Conservation (phyloP, 495 filamentous ascomycete genomes). For the Penicillium subrubescens region DNA sequence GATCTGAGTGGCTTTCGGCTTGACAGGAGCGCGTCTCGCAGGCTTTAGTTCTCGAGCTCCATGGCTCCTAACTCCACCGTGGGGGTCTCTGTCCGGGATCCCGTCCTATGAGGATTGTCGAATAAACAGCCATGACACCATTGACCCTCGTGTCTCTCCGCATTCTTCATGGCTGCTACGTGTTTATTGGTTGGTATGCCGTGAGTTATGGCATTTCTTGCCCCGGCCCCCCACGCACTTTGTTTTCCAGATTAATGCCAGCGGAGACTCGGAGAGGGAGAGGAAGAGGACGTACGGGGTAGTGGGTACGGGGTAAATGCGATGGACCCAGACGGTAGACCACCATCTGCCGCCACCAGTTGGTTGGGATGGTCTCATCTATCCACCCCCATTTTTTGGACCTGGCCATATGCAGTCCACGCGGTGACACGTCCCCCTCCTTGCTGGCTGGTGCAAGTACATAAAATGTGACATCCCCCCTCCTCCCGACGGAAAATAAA, state of each 20-base stretch:
- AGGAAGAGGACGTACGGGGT: background rate
- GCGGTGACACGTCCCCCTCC: background rate
- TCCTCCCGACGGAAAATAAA: background rate
- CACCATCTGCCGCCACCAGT: background rate
- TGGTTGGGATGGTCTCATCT: background rate
- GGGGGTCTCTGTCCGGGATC: constrained; percentile 4
- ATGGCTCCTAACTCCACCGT: constrained; percentile 9
- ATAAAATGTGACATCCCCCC: background rate
- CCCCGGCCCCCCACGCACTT: constrained; percentile 12
- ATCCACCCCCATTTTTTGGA: background rate
- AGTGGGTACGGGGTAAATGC: constrained; percentile 6
- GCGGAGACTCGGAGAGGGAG: too few species aligned
- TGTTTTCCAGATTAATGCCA: constrained; percentile 2
- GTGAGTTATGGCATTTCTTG: background rate
- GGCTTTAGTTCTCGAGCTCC: background rate
- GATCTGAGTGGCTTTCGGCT: constrained; percentile 2
- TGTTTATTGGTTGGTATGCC: background rate
- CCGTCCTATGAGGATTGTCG: constrained; percentile 10
- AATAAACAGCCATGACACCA: constrained; percentile 8
- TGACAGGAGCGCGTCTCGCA: background rate
- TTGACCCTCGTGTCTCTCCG: constrained; percentile 16
- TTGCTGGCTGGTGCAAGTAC: background rate
- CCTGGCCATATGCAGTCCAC: background rate
- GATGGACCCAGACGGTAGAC: constrained; percentile 2
- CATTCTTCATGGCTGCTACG: background rate